A percentile compares a stretch with the other conserved stretches of the same genome.
phyloP scores from a whole-genome alignment of 257 asterid genomes.

The Plantago elongata region DNA sequence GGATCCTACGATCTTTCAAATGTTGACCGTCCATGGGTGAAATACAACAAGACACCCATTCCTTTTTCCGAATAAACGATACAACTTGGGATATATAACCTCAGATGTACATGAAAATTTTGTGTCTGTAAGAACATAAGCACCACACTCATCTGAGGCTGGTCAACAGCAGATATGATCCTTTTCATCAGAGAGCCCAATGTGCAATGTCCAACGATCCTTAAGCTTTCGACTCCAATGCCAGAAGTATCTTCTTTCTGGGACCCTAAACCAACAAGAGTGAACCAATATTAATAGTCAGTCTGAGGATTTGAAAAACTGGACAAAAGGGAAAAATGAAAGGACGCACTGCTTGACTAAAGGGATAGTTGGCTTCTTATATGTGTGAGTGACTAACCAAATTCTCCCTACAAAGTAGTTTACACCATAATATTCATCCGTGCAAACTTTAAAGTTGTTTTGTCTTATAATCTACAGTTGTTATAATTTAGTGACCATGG shows the following conservation, averaged over 20 bases:
- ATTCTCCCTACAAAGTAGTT: too few relatives aligned
- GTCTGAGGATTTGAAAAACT: not conserved
- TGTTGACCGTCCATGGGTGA: slow-evolving; percentile 14
- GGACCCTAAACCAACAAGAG: slow-evolving; percentile 68
- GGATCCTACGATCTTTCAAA: slow-evolving; percentile 11
- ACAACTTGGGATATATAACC: slow-evolving; percentile 17
- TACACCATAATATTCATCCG: too few relatives aligned
- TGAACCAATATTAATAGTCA: not conserved
- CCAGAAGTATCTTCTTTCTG: slow-evolving; percentile 91
- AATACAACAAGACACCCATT: slow-evolving; percentile 26
- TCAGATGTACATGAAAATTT: slow-evolving; percentile 22
- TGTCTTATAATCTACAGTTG: too few relatives aligned
- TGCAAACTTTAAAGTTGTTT: too few relatives aligned
- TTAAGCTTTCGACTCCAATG: slow-evolving; percentile 63
- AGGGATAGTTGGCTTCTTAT: too few relatives aligned
- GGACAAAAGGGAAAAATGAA: too few relatives aligned
- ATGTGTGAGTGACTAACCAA: too few relatives aligned
- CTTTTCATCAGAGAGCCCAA: slow-evolving; percentile 18
- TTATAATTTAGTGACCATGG: too few relatives aligned
- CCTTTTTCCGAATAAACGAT: slow-evolving; percentile 14
- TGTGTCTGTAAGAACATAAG: slow-evolving; percentile 19
- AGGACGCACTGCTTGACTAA: too few relatives aligned
- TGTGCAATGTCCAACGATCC: slow-evolving; percentile 15
- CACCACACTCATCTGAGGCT: slow-evolving; percentile 22
- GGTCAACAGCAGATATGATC: slow-evolving; percentile 13